phyloP scores from a whole-genome alignment of 108 stramenopile species.

The Aureococcus anophagefferens region DNA sequence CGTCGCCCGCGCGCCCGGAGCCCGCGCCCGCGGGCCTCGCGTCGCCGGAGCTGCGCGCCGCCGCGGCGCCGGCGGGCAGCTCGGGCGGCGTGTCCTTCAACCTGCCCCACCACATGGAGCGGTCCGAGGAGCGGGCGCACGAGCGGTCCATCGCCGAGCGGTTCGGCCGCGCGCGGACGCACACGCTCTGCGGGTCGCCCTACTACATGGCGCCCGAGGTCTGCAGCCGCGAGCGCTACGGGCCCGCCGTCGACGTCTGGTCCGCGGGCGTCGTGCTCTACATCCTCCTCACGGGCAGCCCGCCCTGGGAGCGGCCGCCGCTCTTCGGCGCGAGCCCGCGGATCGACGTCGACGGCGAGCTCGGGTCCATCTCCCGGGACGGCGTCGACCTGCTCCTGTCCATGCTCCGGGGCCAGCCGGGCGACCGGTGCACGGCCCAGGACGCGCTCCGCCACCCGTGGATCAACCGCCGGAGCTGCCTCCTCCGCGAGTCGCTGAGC shows the following conservation, averaged over 20 bases:
- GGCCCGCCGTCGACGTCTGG: conserved; percentile 55
- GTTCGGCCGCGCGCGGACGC: neutral
- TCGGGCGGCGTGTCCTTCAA: no score
- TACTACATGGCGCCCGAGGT: conserved; percentile 49
- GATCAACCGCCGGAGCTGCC: conserved; percentile 36
- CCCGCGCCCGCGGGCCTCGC: no score
- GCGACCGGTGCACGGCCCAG: conserved; percentile 48
- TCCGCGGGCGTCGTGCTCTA: conserved; percentile 58
- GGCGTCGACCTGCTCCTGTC: conserved; percentile 70
- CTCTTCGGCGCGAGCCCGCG: neutral
- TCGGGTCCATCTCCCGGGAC: conserved; percentile 54
- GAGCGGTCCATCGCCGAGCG: neutral
- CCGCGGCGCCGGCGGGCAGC: no score
- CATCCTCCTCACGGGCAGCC: conserved; percentile 54
- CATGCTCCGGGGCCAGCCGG: conserved; percentile 56
- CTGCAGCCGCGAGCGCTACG: neutral
- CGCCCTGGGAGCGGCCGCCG: neutral
- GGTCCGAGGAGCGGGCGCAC: no score
- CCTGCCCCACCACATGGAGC: no score
- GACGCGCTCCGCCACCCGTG: conserved; percentile 66
- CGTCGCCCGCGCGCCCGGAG: no score
- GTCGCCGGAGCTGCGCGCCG: no score
- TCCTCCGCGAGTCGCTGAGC: neutral
- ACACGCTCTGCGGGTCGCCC: conserved; percentile 27
- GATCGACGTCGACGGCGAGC: conserved; percentile 5